Evolutionary conservation across 2,329 filamentous ascomycete species (phyloP), one percentile per base, ranked within the genome.

Genomic region (Phaeoacremonium minimum): DNA sequence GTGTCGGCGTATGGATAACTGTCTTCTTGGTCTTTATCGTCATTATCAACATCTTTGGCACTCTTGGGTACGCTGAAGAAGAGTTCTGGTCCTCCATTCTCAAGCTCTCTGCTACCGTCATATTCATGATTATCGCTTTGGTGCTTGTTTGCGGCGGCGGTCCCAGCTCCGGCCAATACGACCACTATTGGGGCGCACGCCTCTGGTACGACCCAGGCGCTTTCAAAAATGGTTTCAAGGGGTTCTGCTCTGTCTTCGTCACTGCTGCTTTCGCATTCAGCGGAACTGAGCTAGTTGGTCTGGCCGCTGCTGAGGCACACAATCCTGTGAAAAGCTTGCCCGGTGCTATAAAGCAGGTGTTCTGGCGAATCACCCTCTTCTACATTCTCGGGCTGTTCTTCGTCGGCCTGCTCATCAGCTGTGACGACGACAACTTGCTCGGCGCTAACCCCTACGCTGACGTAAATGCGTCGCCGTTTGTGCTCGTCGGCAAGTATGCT

Each of bases 291-390:
- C 66, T 86, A 3, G 83, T 87, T n/a, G 84, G 83, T 47, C 70
- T 88, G 4, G 82, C 83, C 4, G 83, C 83, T 1, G 83, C 83
- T 6, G 85, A 89, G 58, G 77, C 83, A 0, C 61, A 65, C 8
- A 86, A 87, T 51, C 85, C 85, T 0, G 72, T 77, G 38, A 81
- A 85, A 52, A 77, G 83, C 0, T 72, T 95, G 2, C 89, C 89
- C 0, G 81, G 79, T 2, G 89, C 89, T 5, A 82, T 91, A 50
- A 94, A 93, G 65, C 88, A 94, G 55, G 86, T 76, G 19, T 76
- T 76, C 40, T 76, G 72, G 71, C 69, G 73, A 46, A 75, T 76
- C 41, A 73, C 67, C 0, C 52, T 75, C 43, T 77, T 77, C 45
- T 77, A 77, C 43, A 57, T 77, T 32, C 57, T 76, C 4, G 70